Conservation (phyloP, 176 grass and related monocot genomes). For the Neostapfia colusana region DNA sequence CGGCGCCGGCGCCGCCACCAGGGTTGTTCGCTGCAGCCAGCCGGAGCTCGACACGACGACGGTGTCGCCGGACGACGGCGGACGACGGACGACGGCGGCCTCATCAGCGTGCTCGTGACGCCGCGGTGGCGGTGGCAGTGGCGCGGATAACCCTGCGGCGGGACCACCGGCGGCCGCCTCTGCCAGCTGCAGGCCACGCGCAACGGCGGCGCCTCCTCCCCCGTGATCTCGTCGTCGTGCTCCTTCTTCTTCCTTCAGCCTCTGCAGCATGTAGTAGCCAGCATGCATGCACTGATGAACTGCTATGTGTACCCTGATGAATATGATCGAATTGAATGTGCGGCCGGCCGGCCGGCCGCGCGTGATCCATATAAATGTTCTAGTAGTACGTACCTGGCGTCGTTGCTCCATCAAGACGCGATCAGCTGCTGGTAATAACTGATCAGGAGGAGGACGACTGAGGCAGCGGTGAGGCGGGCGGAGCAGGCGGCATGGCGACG, state of each 20-base stretch:
- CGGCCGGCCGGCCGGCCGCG: no score
- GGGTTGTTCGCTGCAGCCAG: background rate
- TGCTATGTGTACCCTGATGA: no score
- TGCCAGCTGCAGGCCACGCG: background rate
- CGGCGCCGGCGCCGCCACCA: background rate
- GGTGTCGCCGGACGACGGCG: conserved; percentile 23
- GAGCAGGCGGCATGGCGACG: background rate
- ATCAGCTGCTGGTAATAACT: no score
- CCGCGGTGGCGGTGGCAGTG: background rate
- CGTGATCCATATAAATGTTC: conserved; percentile 24
- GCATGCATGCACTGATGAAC: no score
- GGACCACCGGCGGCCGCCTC: background rate
- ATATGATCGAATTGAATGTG: conserved; percentile 17
- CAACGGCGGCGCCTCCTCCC: background rate
- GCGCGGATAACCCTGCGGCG: background rate
- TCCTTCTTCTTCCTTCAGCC: background rate
- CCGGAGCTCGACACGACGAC: conserved; percentile 18
- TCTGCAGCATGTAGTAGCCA: background rate
- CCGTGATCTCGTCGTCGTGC: background rate
- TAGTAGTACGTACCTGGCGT: background rate
- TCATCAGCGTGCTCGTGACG: background rate
- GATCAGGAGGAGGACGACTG: no score
- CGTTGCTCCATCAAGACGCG: conserved; percentile 9
- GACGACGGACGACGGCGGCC: background rate
- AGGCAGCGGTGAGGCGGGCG: background rate